Evolutionary conservation across 352 stramenopile genomes (phyloP).

Genomic region (Globisporangium takayamanum): DNA sequence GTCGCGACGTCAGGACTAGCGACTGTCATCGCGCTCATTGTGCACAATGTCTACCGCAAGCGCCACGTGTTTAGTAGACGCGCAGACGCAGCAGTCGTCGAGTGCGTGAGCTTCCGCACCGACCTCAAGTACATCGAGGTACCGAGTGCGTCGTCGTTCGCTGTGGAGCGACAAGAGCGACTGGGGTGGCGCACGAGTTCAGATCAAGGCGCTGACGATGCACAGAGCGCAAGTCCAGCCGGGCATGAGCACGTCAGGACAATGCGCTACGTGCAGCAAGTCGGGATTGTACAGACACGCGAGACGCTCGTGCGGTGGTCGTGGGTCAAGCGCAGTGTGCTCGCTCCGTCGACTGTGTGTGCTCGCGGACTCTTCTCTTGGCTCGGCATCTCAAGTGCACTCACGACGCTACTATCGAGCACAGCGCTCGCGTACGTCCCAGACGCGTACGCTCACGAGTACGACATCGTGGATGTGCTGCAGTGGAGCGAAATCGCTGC

Average conservation of each 20-base stretch:
- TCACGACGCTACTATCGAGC: neutral
- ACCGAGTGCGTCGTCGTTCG: too few species aligned
- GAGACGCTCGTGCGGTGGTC: neutral
- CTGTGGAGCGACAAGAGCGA: too few species aligned
- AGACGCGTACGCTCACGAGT: neutral
- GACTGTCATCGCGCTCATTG: conserved; percentile 1
- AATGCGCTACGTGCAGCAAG: neutral
- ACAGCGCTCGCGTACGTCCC: neutral
- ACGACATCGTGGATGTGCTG: neutral
- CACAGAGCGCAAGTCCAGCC: neutral
- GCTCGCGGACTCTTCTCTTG: neutral
- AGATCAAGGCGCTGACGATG: too few species aligned
- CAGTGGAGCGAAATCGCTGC: neutral
- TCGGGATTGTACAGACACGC: neutral
- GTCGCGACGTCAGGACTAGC: neutral
- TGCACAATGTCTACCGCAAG: conserved; percentile 5
- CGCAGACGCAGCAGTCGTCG: neutral
- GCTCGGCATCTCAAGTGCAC: neutral
- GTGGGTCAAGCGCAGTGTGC: neutral
- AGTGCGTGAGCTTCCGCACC: conserved; percentile 6
- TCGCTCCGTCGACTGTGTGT: neutral
- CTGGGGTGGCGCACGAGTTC: too few species aligned
- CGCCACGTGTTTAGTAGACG: neutral
- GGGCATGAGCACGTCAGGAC: neutral
- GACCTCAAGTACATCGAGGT: neutral